Evolutionary conservation across 176 grass and related monocot species (phyloP), one percentile per base, ranked within the genome.

Genomic region (Pontederia paniculata): DNA sequence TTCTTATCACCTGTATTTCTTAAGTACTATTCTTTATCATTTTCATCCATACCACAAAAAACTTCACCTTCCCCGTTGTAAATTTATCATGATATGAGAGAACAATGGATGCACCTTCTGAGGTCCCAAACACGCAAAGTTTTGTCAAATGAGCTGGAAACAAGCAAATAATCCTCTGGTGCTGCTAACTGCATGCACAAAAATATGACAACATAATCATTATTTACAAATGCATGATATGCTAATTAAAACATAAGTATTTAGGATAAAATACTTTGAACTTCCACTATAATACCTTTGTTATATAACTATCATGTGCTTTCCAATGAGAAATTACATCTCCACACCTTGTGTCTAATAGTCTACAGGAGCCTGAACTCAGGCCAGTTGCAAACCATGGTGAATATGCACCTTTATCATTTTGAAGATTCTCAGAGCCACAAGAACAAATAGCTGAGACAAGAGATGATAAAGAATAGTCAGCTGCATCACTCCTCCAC

Each of bases 231-330:
- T 73, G 57, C 69, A 62, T 44, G 37, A 74, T 62, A 63, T 37
- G 5, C 28, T 37, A 37, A 37, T 37, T 5, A 46, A 17, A 14
- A 18, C 23, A 21, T 70, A 46, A 10, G 25, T 47, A 52, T 23
- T 57, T 23, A 43, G 45, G 43, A 48, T 50, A 70, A 43, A 77
- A 49, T 68, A 45, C 22, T n/a, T 25, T 48, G 66, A 42, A 21
- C 21, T 22, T 9, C 52, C 8, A 45, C 45, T 52, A 60, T 37
- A 43, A 66, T 81, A 89, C 86, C 72, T 96, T 96, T 3, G 91
- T 96, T 76, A 96, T 87, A 73, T 96, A 88, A 57, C 79, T 77
- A 77, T 96, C 86, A 66, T 96, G 91, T 61, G 91, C 91, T 78
- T 61, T 78, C 91, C 91, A 96, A 74, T 66, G 67, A 52, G 82